A percentile compares a stretch with the other conserved stretches of the same genome.
Evolutionary conservation across 73 alveolate species (phyloP).

Genomic region (Paraurostyla sp.): DNA sequence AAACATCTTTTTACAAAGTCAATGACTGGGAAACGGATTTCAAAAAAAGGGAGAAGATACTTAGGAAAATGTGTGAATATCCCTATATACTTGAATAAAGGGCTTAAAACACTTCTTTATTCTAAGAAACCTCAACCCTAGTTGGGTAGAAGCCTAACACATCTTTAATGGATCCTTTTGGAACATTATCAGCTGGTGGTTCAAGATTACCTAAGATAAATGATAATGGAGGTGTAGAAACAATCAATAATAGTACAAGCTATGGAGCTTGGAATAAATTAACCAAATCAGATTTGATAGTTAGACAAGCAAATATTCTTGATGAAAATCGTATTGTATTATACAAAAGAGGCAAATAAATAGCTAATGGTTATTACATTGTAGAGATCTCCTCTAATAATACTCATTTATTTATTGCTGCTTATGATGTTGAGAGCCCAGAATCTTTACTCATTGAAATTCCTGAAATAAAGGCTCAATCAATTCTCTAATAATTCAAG

Average conservation of each 20-base stretch:
- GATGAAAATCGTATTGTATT: conserved; percentile 65
- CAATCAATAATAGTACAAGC: not conserved
- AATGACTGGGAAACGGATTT: conserved; percentile 65
- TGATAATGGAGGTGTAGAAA: not conserved
- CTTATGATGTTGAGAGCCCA: conserved; percentile 68
- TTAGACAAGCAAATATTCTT: conserved; percentile 28
- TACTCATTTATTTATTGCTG: conserved; percentile 48
- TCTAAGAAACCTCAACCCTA: not conserved
- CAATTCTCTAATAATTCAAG: conserved; percentile 9
- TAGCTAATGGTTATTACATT: conserved; percentile 53
- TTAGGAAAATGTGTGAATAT: conserved; percentile 67
- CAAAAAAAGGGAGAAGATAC: conserved; percentile 51
- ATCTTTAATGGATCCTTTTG: conserved; percentile 44
- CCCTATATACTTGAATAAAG: conserved; percentile 60
- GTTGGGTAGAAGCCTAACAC: conserved; percentile 4
- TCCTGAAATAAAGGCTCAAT: conserved; percentile 60
- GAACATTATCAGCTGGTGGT: conserved; percentile 4
- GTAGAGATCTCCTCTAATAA: conserved; percentile 63
- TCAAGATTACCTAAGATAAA: conserved; percentile 3
- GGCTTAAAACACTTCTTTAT: not conserved
- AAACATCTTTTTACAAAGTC: conserved; percentile 44
- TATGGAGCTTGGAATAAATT: conserved; percentile 61
- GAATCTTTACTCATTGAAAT: conserved; percentile 51
- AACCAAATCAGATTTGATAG: conserved; percentile 6
- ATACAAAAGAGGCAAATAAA: conserved; percentile 56